Evolutionary conservation across 2,329 filamentous ascomycete species (phyloP).

Genomic region (Verticillium albo-atrum): DNA sequence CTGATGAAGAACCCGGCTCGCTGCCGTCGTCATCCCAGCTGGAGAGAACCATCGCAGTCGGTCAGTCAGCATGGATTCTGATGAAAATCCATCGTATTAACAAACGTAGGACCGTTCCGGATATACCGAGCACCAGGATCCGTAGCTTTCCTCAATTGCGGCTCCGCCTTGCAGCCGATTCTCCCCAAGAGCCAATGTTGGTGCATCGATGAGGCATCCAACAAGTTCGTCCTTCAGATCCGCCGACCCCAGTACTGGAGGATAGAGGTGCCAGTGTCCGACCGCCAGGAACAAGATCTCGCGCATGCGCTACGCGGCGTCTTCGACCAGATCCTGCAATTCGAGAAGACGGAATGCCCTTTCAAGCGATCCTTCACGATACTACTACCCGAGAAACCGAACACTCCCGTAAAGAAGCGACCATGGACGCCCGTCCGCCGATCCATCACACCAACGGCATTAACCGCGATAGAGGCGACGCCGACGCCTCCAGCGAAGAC

Average conservation of each 20-base stretch:
- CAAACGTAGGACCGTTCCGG: slow-evolving; percentile 58
- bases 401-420: slow-evolving; percentile 60
- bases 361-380: slow-evolving; percentile 76
- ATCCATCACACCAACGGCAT: slow-evolving; percentile 28
- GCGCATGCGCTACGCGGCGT: slow-evolving; percentile 66
- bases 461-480: slow-evolving; percentile 24
- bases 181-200: slow-evolving; percentile 88
- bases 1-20: slow-evolving; percentile 52
- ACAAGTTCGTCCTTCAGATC: slow-evolving; percentile 80
- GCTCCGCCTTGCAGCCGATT: slow-evolving; percentile 78
- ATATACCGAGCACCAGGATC: slow-evolving; percentile 85
- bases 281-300: slow-evolving; percentile 57
- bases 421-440: slow-evolving; percentile 56
- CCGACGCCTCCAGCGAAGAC: slow-evolving; percentile 4
- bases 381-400: slow-evolving; percentile 64
- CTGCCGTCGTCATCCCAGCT: slow-evolving; percentile 71
- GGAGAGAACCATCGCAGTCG: slow-evolving; percentile 76
- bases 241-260: slow-evolving; percentile 82
- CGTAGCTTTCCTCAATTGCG: slow-evolving; percentile 84
- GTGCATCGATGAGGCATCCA: slow-evolving; percentile 81
- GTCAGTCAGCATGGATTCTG: slow-evolving; percentile 38
- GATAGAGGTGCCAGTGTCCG: slow-evolving; percentile 72
- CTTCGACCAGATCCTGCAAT: slow-evolving; percentile 69
- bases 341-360: slow-evolving; percentile 84
- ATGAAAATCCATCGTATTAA: background rate